These are phyloP conservation scores for Apiotrichum mycotoxinovorans DNA, from an alignment of 1,284 basidiomycete genomes.

Conservation along the genomic window DNA sequence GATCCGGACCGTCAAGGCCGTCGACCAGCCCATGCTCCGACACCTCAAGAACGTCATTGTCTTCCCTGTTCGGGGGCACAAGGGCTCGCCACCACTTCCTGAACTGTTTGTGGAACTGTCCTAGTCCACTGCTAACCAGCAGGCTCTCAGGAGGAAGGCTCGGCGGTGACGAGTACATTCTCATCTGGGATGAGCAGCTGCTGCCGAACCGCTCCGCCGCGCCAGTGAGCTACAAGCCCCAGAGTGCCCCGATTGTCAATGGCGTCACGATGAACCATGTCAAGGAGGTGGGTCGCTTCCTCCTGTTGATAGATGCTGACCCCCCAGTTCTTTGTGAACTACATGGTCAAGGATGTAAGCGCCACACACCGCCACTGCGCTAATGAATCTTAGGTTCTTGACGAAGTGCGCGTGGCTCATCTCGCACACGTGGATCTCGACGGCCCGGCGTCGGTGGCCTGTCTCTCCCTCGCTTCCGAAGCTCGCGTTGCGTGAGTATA, in stretches of 20 bases:
- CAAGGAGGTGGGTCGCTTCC: conserved; percentile 11
- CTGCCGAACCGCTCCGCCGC: conserved; percentile 9
- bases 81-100: conserved; percentile 15
- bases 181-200: conserved; percentile 31
- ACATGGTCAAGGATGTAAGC: conserved; percentile 25
- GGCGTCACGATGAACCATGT: conserved; percentile 22
- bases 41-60: conserved; percentile 34
- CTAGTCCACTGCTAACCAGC: not conserved
- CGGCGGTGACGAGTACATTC: conserved; percentile 31
- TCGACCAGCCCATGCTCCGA: conserved; percentile 24
- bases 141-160: conserved; percentile 31
- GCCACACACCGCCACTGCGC: not conserved
- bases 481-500: conserved; percentile 26
- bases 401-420: conserved; percentile 26
- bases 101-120: conserved; percentile 19
- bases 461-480: conserved; percentile 19
- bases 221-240: conserved; percentile 21
- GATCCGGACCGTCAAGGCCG: conserved; percentile 25
- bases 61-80: conserved; percentile 23
- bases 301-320: not conserved
- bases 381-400: conserved; percentile 22
- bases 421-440: conserved; percentile 26
- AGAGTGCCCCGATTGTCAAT: conserved; percentile 11
- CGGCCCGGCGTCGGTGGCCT: conserved; percentile 21
- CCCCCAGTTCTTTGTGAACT: conserved; percentile 28